phyloP scores from a whole-genome alignment of 2,329 filamentous ascomycete genomes.

The Triangularia verruculosa region DNA sequence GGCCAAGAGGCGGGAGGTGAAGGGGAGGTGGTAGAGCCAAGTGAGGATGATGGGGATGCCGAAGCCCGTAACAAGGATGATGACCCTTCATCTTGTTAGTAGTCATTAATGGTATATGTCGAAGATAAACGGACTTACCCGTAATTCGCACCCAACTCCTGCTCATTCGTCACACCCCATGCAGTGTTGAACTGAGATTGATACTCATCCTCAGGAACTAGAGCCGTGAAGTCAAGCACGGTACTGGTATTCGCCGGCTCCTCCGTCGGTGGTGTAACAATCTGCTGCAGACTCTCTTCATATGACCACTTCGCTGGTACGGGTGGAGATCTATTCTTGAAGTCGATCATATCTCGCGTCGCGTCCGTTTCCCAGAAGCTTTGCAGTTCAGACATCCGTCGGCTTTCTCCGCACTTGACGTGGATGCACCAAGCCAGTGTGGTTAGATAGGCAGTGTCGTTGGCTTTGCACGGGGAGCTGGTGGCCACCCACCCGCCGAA shows the following conservation, averaged over 20 bases:
- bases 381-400: conserved; percentile 26
- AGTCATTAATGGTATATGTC: background rate
- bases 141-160: conserved; percentile 1
- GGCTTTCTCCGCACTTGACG: conserved; percentile 23
- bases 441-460: conserved; percentile 23
- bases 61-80: conserved; percentile 13
- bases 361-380: conserved; percentile 27
- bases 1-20: background rate
- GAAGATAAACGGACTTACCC: background rate
- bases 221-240: conserved; percentile 9
- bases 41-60: conserved; percentile 12
- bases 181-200: background rate
- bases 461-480: background rate
- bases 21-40: conserved; percentile 11
- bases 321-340: background rate
- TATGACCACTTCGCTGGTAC: conserved; percentile 30
- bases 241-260: background rate
- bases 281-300: conserved; percentile 17
- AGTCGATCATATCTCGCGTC: conserved; percentile 15
- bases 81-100: background rate
- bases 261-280: conserved; percentile 15
- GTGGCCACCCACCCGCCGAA: background rate
- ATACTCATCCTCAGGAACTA: conserved; percentile 3
- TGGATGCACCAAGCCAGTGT: conserved; percentile 33
- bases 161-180: conserved; percentile 4